Evolutionary conservation across 2,329 filamentous ascomycete species (phyloP).

Genomic region (Exophiala aquamarina): DNA sequence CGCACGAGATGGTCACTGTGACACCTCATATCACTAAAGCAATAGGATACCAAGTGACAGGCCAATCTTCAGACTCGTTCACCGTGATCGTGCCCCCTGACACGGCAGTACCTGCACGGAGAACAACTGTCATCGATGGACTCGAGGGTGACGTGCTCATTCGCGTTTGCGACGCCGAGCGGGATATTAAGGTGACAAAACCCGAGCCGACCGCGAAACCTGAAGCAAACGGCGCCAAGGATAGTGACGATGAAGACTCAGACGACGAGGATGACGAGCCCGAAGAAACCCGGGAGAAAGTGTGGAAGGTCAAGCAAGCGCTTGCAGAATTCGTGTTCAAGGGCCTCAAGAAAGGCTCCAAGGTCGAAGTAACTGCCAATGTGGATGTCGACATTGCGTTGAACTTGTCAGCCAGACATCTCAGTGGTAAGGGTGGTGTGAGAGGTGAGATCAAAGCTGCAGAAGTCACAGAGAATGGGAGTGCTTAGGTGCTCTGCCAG

Average conservation of each 20-base stretch:
- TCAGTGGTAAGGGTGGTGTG: slow-evolving; percentile 83
- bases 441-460: slow-evolving; percentile 58
- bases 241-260: slow-evolving; percentile 60
- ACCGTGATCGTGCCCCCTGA: slow-evolving; percentile 78
- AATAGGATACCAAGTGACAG: slow-evolving; percentile 65
- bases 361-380: slow-evolving; percentile 92
- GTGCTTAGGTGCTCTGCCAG: slow-evolving; percentile 22
- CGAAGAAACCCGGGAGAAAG: slow-evolving; percentile 83
- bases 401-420: slow-evolving; percentile 78
- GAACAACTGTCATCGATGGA: slow-evolving; percentile 74
- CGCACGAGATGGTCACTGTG: slow-evolving; percentile 90
- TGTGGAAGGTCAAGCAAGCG: slow-evolving; percentile 82
- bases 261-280: slow-evolving; percentile 72
- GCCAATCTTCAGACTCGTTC: slow-evolving; percentile 56
- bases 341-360: slow-evolving; percentile 80
- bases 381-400: slow-evolving; percentile 77
- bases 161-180: slow-evolving; percentile 81
- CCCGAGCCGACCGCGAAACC: slow-evolving; percentile 74
- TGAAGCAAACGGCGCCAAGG: slow-evolving; percentile 56
- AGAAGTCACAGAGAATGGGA: slow-evolving; percentile 36
- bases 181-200: slow-evolving; percentile 92
- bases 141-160: slow-evolving; percentile 85
- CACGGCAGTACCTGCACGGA: slow-evolving; percentile 85
- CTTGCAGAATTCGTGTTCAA: slow-evolving; percentile 84
- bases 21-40: slow-evolving; percentile 87